phyloP scores from a whole-genome alignment of 768 basidiomycete genomes.

The Mycena haematopus region DNA sequence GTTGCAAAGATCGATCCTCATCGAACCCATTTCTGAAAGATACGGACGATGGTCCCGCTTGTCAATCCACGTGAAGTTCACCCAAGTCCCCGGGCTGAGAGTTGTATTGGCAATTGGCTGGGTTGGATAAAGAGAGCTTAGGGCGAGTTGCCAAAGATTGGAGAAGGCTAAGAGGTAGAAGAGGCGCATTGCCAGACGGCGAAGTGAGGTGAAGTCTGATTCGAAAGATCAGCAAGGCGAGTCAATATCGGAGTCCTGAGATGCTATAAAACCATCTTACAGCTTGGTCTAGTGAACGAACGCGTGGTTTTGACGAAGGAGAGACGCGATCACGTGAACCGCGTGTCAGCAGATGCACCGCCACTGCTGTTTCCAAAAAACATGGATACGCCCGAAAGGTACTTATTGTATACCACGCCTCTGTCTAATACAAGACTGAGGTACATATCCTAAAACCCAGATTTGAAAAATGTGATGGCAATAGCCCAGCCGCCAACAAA shows the following conservation, averaged over 20 bases:
- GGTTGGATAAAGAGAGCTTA: conserved; percentile 56
- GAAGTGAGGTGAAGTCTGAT: neutral
- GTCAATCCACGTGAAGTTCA: conserved; percentile 57
- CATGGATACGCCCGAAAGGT: too few species aligned
- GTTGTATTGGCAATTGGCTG: conserved; percentile 53
- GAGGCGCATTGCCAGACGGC: conserved; percentile 5
- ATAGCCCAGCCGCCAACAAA: neutral
- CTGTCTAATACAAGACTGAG: too few species aligned
- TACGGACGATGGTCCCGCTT: conserved; percentile 47
- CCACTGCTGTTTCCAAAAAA: too few species aligned
- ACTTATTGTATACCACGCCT: too few species aligned
- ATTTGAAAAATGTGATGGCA: too few species aligned
- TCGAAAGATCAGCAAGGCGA: neutral
- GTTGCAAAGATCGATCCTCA: conserved; percentile 55
- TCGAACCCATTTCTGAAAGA: conserved; percentile 46
- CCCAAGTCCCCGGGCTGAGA: conserved; percentile 50
- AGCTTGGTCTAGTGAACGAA: neutral
- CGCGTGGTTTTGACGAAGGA: neutral
- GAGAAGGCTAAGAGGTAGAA: conserved; percentile 13
- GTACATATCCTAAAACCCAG: too few species aligned
- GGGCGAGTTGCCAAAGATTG: conserved; percentile 10
- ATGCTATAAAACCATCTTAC: neutral
- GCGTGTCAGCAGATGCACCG: too few species aligned
- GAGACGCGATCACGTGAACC: conserved; percentile 12
- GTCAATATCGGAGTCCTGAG: neutral